Percentiles rank a stretch among this genome's conserved stretches.
phyloP scores from a whole-genome alignment of 2,329 filamentous ascomycete species.

The Trichoderma endophyticum region DNA sequence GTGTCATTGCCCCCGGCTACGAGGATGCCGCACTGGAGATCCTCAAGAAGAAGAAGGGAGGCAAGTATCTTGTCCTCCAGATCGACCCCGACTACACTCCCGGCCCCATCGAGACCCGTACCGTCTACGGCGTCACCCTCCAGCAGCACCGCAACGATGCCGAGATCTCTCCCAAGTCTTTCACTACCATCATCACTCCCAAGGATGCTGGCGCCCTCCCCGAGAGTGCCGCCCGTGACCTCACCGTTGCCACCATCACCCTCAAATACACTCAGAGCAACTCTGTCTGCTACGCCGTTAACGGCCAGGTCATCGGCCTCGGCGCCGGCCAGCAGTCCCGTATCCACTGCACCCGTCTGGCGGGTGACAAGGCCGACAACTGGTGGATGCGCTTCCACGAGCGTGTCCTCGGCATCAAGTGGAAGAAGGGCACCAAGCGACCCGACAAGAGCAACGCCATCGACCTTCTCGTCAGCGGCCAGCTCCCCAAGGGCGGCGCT shows the following conservation, averaged over 20 bases:
- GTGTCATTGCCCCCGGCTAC: conserved; percentile 89
- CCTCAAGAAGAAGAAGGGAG: conserved; percentile 96
- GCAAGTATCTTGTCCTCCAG: conserved; percentile 92
- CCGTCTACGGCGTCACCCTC: conserved; percentile 85
- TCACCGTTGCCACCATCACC: conserved; percentile 93
- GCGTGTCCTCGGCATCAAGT: conserved; percentile 81
- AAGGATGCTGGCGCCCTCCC: conserved; percentile 72
- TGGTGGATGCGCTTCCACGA: conserved; percentile 99
- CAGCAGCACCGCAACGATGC: conserved; percentile 92
- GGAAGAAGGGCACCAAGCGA: conserved; percentile 96
- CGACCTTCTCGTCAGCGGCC: conserved; percentile 86
- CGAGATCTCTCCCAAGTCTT: conserved; percentile 78
- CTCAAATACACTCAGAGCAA: conserved; percentile 99
- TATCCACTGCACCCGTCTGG: conserved; percentile 96
- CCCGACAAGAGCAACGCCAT: conserved; percentile 98
- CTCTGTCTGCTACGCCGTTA: conserved; percentile 94
- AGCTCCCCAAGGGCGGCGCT: conserved; percentile 77
- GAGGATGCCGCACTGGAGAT: conserved; percentile 82
- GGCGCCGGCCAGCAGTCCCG: conserved; percentile 96
- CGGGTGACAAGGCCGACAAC: conserved; percentile 97
- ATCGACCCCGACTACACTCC: conserved; percentile 88
- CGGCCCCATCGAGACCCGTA: conserved; percentile 75
- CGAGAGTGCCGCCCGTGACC: conserved; percentile 78
- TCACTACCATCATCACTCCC: conserved; percentile 80
- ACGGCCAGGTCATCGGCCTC: conserved; percentile 90